Evolutionary conservation across 768 basidiomycete genomes (phyloP).

Genomic region (Tubosaeta sp.): DNA sequence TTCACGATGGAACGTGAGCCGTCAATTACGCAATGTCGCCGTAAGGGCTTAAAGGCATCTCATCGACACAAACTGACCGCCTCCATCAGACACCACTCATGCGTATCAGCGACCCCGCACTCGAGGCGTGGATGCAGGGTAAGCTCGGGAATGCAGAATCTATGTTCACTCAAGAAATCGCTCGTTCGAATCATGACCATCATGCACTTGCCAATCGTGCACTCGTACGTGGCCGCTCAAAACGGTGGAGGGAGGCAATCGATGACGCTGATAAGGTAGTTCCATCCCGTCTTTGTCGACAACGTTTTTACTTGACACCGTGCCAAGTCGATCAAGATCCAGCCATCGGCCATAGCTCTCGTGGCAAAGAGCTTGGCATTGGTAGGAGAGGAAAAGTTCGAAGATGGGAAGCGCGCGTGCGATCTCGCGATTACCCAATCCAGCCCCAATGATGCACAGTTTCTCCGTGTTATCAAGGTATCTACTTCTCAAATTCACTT

Average conservation of each 20-base stretch:
- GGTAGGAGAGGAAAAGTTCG: background rate
- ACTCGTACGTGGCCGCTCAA: background rate
- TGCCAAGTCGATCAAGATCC: constrained; percentile 6
- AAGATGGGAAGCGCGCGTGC: background rate
- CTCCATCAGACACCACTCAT: constrained; percentile 1
- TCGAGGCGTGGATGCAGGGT: constrained; percentile 2
- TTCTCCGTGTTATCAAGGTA: constrained; percentile 9
- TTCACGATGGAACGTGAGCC: background rate
- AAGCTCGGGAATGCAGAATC: constrained; percentile 8
- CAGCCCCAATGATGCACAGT: background rate
- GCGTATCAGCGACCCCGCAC: background rate
- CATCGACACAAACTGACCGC: background rate
- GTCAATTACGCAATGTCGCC: background rate
- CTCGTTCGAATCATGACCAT: background rate
- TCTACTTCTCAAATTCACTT: background rate
- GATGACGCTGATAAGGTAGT: constrained; percentile 3
- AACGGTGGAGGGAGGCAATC: constrained; percentile 1
- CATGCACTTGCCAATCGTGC: constrained; percentile 4
- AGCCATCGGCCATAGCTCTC: constrained; percentile 2
- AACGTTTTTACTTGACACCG: background rate
- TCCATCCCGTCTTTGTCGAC: background rate
- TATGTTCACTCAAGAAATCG: constrained; percentile 3
- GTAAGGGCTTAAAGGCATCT: background rate
- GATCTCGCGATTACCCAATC: constrained; percentile 3
- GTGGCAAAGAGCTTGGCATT: constrained; percentile 6